Evolutionary conservation across 176 grass and related monocot species (phyloP).

Genomic region (Oryza glaberrima): DNA sequence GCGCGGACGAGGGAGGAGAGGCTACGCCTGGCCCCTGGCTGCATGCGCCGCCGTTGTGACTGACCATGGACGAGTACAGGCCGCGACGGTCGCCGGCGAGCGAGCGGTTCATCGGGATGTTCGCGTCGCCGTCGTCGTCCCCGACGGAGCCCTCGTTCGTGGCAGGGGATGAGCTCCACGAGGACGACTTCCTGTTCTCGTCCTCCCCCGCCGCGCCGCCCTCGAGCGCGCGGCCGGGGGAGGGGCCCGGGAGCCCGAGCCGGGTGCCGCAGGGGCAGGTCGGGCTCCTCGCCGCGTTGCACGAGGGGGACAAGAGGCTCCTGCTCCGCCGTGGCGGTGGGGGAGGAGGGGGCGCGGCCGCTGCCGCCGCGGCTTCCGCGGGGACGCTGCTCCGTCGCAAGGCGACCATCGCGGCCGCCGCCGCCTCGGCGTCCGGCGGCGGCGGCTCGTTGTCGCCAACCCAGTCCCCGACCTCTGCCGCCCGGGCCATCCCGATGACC

Average conservation of each 20-base stretch:
- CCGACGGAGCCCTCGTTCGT: conserved; percentile 52
- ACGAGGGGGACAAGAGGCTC: conserved; percentile 52
- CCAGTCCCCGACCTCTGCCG: conserved; percentile 31
- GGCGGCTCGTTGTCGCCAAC: conserved; percentile 36
- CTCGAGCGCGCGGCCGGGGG: conserved; percentile 11
- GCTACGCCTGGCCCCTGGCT: not conserved
- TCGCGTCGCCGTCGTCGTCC: conserved; percentile 63
- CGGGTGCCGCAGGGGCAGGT: conserved; percentile 36
- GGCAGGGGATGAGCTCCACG: conserved; percentile 50
- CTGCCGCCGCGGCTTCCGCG: conserved; percentile 17
- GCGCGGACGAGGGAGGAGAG: not conserved
- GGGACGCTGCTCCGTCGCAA: conserved; percentile 44
- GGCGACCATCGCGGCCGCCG: conserved; percentile 53
- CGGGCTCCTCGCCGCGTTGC: conserved; percentile 61
- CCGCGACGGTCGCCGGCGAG: conserved; percentile 53
- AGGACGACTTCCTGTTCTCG: conserved; percentile 62
- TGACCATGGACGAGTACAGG: conserved; percentile 51
- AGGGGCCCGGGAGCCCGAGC: conserved; percentile 20
- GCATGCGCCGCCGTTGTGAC: conserved; percentile 14
- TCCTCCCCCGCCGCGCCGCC: conserved; percentile 6
- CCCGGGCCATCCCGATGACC: conserved; percentile 39
- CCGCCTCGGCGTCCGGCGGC: conserved; percentile 25
- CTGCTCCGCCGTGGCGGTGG: conserved; percentile 42
- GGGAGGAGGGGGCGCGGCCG: not conserved
- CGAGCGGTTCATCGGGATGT: conserved; percentile 59